Evolutionary conservation across 2,329 filamentous ascomycete species (phyloP), one percentile per base, ranked within the genome.

Genomic region (Colletotrichum horii): DNA sequence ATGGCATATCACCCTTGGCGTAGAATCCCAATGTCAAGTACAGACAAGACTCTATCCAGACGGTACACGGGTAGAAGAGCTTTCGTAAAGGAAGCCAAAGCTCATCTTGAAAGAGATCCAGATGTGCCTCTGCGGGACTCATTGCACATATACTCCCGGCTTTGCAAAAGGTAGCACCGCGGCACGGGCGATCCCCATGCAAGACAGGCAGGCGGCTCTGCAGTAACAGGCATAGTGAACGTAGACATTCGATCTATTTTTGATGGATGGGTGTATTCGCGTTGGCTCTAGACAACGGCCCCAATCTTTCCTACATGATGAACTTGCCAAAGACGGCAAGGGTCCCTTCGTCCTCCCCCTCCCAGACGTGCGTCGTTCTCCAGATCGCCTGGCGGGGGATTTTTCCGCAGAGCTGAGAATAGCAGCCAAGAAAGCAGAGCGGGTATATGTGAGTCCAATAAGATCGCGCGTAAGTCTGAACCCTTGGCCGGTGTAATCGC

Each of bases 151-250:
- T 75, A 75, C 2, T 66, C 7, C 36, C 67, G 14, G 43, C 6
- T 19, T 28, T 19, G 2, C 36, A 38, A n/a, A 14, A 55, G n/a
- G 68, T 75, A 71, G 36, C 61, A 71, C n/a, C 3, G 61, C 68
- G 36, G 71, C 28, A 61, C 66, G 48, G 64, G 48, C 67, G 55
- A 56, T 43, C 52, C 2, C 48, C 36, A 74, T 71, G 71, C 71
- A 74, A 70, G 52, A 71, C 67, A 55, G 71, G 56, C 66, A 74
- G 58, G 71, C 71, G 71, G 71, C 71, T 74, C 71, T 55, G 52
- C n/a, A 66, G 2, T 30, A 34, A n/a, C 66, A 65, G 52, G 71
- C 65, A 56, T 70, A 24, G 19, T 24, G 2, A 36, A 5, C 9
- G 8, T 60, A 24, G 48, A 22, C 26, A 34, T 19, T 6, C 22